These are phyloP conservation scores for Penicillium longicatenatum DNA, from an alignment of 495 filamentous ascomycete species.

Conservation along the genomic window DNA sequence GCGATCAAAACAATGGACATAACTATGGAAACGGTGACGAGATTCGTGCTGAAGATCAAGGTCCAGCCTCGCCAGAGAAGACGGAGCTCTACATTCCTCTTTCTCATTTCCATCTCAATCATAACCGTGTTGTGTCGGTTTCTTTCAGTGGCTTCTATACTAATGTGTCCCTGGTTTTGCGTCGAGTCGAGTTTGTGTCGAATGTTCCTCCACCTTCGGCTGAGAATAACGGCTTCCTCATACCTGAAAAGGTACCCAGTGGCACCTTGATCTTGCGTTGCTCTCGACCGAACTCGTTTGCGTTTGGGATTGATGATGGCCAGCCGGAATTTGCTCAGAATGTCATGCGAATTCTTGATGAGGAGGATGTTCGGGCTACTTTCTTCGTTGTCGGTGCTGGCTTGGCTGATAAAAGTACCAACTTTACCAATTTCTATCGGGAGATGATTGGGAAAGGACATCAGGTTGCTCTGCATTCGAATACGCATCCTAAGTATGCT, in stretches of 20 bases:
- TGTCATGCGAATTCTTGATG: conserved; percentile 65
- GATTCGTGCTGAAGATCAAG: neutral
- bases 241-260: conserved; percentile 63
- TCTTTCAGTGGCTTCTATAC: conserved; percentile 71
- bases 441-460: conserved; percentile 68
- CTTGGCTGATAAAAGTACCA: conserved; percentile 58
- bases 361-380: conserved; percentile 66
- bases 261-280: conserved; percentile 66
- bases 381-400: conserved; percentile 78
- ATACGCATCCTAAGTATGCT: conserved; percentile 66
- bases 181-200: conserved; percentile 65
- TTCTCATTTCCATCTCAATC: conserved; percentile 70
- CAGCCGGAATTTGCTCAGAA: conserved; percentile 60
- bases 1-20: neutral
- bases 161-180: conserved; percentile 51
- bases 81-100: conserved; percentile 73
- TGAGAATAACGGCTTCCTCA: conserved; percentile 36
- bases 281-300: conserved; percentile 71
- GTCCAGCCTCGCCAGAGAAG: conserved; percentile 10
- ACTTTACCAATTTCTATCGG: conserved; percentile 63
- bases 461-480: conserved; percentile 74
- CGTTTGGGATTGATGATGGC: conserved; percentile 82
- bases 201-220: conserved; percentile 42
- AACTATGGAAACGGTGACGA: neutral
- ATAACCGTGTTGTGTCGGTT: conserved; percentile 60